These are phyloP conservation scores for Tolypocladium pustulatum DNA, from an alignment of 2,329 filamentous ascomycete genomes.

Conservation along the genomic window DNA sequence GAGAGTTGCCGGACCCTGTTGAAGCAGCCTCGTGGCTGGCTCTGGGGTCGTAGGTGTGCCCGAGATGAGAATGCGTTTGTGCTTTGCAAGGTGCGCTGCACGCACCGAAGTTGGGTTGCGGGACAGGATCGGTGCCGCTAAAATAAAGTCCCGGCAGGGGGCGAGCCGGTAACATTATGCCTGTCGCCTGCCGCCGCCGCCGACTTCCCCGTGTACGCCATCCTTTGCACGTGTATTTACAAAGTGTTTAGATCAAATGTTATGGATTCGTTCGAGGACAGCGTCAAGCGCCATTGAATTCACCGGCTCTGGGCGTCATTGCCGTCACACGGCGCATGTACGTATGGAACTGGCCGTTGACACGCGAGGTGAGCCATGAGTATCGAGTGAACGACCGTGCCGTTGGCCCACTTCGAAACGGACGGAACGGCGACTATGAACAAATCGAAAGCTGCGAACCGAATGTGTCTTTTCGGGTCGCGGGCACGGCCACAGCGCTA, in stretches of 20 bases:
- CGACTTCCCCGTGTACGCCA: background rate
- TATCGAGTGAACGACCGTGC: background rate
- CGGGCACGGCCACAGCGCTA: background rate
- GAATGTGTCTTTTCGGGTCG: background rate
- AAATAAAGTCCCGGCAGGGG: constrained; percentile 8
- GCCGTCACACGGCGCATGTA: background rate
- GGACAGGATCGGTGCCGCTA: constrained; percentile 7
- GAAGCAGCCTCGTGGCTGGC: background rate
- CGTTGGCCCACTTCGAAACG: background rate
- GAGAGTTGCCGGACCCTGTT: background rate
- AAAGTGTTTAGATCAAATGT: background rate
- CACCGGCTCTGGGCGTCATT: background rate
- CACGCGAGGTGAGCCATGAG: background rate
- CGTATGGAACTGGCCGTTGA: background rate
- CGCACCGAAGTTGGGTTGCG: background rate
- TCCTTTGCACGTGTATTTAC: background rate
- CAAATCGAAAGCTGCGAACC: background rate
- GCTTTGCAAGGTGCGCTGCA: background rate
- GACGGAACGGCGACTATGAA: background rate
- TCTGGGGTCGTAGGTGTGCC: background rate
- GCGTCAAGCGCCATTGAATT: background rate
- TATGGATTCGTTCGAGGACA: background rate
- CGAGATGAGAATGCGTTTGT: background rate
- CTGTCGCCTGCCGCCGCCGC: background rate
- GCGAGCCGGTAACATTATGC: background rate